These are phyloP conservation scores for Solanum verrucosum DNA, from an alignment of 257 asterid species.

Conservation along the genomic window DNA sequence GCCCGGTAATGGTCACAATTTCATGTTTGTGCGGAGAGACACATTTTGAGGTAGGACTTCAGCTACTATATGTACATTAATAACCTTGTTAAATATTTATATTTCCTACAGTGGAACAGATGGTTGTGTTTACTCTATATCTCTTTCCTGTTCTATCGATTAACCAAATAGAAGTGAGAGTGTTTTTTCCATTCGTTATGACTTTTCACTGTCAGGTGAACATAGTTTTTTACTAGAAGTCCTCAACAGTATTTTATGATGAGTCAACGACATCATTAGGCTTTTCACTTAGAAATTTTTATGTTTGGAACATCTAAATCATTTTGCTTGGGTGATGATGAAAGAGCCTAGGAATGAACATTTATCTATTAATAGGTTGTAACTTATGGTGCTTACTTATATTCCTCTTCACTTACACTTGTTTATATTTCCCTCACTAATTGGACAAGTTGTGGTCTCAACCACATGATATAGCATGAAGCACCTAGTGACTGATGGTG, in stretches of 20 bases:
- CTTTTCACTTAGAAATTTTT: background rate
- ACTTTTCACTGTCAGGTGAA: background rate
- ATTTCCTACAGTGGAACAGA: background rate
- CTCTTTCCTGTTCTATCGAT: background rate
- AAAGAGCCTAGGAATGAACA: background rate
- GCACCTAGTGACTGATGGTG: background rate
- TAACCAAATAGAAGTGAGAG: background rate
- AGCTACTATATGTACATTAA: background rate
- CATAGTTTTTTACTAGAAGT: background rate
- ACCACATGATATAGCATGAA: background rate
- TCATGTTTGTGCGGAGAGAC: conserved; percentile 82
- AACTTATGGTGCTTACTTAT: background rate
- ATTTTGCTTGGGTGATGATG: background rate
- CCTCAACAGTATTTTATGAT: background rate
- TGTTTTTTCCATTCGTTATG: background rate
- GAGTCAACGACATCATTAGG: background rate
- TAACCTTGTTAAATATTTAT: background rate
- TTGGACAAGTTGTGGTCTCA: background rate
- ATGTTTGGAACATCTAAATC: background rate
- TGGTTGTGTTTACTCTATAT: background rate
- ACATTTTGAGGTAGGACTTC: conserved; percentile 66
- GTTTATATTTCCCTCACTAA: background rate
- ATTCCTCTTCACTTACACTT: background rate
- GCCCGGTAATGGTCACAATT: conserved; percentile 83
- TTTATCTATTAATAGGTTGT: background rate